Conservation (phyloP, 495 filamentous ascomycete genomes). For the Thermothielavioides terrestris region DNA sequence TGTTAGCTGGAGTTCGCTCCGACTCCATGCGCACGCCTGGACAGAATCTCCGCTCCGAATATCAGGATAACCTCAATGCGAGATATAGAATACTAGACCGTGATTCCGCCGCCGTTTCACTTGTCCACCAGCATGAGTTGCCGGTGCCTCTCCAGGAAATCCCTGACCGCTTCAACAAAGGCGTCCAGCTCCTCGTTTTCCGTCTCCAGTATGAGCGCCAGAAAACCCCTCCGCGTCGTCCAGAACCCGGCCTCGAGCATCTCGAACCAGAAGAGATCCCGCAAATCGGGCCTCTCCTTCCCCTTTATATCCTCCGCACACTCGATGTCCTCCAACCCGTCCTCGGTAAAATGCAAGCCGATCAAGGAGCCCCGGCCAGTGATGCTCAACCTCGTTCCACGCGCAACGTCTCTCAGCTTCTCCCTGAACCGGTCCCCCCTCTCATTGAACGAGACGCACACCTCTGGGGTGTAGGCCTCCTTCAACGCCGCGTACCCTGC, state of each 20-base stretch:
- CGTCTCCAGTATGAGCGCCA: constrained; percentile 37
- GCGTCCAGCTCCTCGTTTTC: constrained; percentile 31
- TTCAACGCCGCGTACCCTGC: constrained; percentile 41
- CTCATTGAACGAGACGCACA: constrained; percentile 28
- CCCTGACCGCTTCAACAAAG: constrained; percentile 29
- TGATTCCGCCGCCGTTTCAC: neutral
- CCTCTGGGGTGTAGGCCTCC: constrained; percentile 36
- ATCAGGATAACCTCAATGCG: too few relatives aligned
- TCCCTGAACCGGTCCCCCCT: constrained; percentile 30
- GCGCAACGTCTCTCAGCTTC: constrained; percentile 22
- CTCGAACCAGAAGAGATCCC: constrained; percentile 44
- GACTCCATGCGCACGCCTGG: too few relatives aligned
- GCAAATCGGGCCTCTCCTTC: constrained; percentile 25
- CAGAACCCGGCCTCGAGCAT: constrained; percentile 42
- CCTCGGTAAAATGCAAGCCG: constrained; percentile 32
- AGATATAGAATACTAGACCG: too few relatives aligned
- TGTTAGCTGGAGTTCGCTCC: too few relatives aligned
- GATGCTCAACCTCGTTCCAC: constrained; percentile 30
- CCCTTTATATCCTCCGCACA: constrained; percentile 17
- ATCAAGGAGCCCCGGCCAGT: constrained; percentile 40
- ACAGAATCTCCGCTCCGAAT: too few relatives aligned
- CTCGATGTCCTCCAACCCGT: constrained; percentile 13
- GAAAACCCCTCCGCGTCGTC: constrained; percentile 35
- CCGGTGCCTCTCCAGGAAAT: constrained; percentile 17
- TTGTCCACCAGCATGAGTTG: constrained; percentile 12